These are phyloP conservation scores for Phylloporus sp. DNA, from an alignment of 1,284 basidiomycete genomes.

Conservation along the genomic window DNA sequence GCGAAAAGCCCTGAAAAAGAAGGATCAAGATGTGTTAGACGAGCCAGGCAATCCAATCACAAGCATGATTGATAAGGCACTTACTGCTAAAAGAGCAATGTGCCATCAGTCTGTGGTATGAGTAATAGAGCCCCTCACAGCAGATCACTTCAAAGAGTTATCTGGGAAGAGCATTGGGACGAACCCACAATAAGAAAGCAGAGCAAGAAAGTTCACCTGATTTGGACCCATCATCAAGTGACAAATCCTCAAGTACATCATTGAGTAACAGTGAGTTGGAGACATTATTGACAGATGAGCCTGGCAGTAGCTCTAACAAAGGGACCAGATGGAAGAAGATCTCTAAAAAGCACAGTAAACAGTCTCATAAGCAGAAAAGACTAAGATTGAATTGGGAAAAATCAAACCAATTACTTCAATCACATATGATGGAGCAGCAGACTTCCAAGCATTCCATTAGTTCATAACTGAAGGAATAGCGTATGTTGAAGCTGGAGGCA, in stretches of 20 bases:
- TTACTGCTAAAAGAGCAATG: no score
- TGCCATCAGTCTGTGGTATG: background rate
- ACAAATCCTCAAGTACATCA: no score
- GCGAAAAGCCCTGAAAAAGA: background rate
- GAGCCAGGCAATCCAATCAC: no score
- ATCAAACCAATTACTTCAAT: background rate
- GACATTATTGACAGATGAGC: no score
- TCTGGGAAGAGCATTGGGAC: background rate
- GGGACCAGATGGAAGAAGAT: no score
- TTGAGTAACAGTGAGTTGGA: no score
- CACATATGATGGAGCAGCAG: background rate
- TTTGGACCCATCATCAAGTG: background rate
- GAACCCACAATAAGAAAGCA: background rate
- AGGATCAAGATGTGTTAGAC: no score
- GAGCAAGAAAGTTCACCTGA: background rate
- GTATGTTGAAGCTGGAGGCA: background rate
- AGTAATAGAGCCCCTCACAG: background rate
- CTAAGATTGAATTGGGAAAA: background rate
- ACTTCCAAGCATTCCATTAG: background rate
- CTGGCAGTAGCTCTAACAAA: no score
- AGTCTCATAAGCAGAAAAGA: background rate
- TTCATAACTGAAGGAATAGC: background rate
- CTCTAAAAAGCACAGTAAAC: background rate
- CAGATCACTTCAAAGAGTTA: background rate
- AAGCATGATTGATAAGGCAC: no score